phyloP scores from a whole-genome alignment of 1,284 basidiomycete species.

The Apiotrichum brassicae region DNA sequence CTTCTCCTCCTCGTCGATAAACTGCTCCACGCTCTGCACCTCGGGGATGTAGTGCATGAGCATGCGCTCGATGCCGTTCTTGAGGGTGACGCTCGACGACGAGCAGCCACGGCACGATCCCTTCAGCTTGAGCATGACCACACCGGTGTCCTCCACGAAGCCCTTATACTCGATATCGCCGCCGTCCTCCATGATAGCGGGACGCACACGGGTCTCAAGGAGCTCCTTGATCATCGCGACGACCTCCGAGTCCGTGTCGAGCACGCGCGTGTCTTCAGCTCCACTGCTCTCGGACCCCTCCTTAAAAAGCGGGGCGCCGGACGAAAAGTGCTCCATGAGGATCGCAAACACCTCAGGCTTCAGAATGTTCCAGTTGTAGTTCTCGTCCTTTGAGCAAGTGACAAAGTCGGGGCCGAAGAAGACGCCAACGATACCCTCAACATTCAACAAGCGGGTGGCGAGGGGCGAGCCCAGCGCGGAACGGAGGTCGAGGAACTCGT shows the following conservation, averaged over 20 bases:
- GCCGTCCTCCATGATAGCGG: conserved; percentile 75
- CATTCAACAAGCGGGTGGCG: conserved; percentile 84
- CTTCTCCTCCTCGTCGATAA: conserved; percentile 82
- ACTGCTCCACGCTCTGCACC: conserved; percentile 93
- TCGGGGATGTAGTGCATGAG: conserved; percentile 98
- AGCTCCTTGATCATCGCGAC: conserved; percentile 99
- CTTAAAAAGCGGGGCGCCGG: conserved; percentile 76
- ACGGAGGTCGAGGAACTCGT: conserved; percentile 88
- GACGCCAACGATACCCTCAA: conserved; percentile 80
- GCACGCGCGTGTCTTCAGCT: conserved; percentile 88
- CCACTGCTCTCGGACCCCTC: conserved; percentile 63
- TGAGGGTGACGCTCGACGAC: conserved; percentile 87
- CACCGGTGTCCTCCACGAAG: conserved; percentile 51
- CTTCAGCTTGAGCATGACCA: conserved; percentile 76
- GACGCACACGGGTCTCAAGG: conserved; percentile 87
- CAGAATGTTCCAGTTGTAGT: conserved; percentile 77
- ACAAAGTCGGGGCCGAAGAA: conserved; percentile 99
- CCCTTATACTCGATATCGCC: conserved; percentile 54
- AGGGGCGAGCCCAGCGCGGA: conserved; percentile 79
- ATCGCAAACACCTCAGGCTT: conserved; percentile 99
- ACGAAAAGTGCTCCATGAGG: conserved; percentile 96
- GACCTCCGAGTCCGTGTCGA: conserved; percentile 94
- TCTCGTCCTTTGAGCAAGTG: conserved; percentile 86
- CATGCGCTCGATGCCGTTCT: conserved; percentile 96
- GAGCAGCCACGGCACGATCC: conserved; percentile 93